A percentile compares a stretch with the other conserved stretches of the same genome.
These are phyloP conservation scores for Takakia lepidozioides DNA, from an alignment of 225 moss, liverwort and hornwort species.

Conservation along the genomic window DNA sequence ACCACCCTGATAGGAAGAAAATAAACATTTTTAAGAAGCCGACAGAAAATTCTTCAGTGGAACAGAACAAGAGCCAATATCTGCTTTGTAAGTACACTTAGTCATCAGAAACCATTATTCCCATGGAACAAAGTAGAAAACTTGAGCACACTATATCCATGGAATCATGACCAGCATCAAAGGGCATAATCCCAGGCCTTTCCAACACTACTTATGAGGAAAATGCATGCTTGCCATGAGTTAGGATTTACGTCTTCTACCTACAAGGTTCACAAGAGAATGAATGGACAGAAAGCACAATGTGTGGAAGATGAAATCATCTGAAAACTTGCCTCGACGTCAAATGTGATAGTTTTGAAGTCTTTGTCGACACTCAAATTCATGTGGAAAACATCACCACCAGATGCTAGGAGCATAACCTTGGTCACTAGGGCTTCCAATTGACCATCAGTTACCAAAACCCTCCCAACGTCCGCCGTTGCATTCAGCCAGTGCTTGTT, in stretches of 20 bases:
- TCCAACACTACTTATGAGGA: too few species aligned
- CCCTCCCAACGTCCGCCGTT: conserved; percentile 55
- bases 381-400: conserved; percentile 56
- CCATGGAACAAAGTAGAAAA: too few species aligned
- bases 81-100: not conserved
- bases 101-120: not conserved
- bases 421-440: conserved; percentile 68
- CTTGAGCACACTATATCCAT: too few species aligned
- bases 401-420: conserved; percentile 54
- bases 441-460: conserved; percentile 67
- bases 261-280: too few species aligned
- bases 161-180: too few species aligned
- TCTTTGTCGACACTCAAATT: conserved; percentile 52
- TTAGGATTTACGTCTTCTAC: too few species aligned
- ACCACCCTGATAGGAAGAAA: conserved; percentile 47
- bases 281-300: too few species aligned
- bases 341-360: conserved; percentile 34
- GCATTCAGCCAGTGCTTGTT: conserved; percentile 30
- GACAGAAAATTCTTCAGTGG: not conserved
- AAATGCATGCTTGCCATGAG: too few species aligned
- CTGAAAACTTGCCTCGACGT: conserved; percentile 45
- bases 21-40: not conserved
- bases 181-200: too few species aligned
- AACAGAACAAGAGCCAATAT: not conserved
- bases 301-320: too few species aligned